Base-by-base conservation (phyloP, 2,329 filamentous ascomycete species). In the Pseudocercospora crystallina region DNA sequence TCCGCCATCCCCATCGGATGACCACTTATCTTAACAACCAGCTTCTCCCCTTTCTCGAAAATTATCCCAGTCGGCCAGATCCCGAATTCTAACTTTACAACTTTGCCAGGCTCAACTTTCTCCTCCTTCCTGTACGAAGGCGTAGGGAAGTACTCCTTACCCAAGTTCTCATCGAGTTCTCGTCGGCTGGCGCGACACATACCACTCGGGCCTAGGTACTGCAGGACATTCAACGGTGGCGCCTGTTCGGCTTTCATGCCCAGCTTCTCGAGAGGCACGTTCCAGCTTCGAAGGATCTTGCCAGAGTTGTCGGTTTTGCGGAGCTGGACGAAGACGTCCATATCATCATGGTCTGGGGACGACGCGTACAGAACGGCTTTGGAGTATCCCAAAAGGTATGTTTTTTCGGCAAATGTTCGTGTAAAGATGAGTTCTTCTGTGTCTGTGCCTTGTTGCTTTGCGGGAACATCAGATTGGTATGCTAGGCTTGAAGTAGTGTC, bases 61-160 rank as follows among this genome's bases (percentile, higher is more conserved):
- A 75, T 70, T 0, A 76, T 68, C 0, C 75, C 75, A 61, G 71
- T 69, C 0, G 71, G 68, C 74, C 74, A 78, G 10, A 78, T 73
- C 0, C 72, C 72, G 45, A 78, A 77, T 32, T 77, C 73, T 7
- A 78, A 60, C 58, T 69, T 68, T 3, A 76, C 73, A 13, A 77
- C 58, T 7, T 69, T 61, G 0, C 75, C 75, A 0, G 65, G 66
- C 3, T 58, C 42, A 1, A 77, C 62, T 55, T 72, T 72, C 33
- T 73, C 63, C 30, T 73, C 64, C 11, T n/a, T n/a, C n/a, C n/a
- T n/a, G n/a, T n/a, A n/a, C n/a, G n/a, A n/a, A n/a, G n/a, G n/a
- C n/a, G n/a, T n/a, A n/a, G n/a, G n/a, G n/a, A n/a, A n/a, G n/a
- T n/a, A n/a, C n/a, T n/a, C n/a, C n/a, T n/a, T n/a, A n/a, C n/a